Base-by-base conservation (phyloP, 495 filamentous ascomycete species). In the Aspergillus kassunensis region DNA sequence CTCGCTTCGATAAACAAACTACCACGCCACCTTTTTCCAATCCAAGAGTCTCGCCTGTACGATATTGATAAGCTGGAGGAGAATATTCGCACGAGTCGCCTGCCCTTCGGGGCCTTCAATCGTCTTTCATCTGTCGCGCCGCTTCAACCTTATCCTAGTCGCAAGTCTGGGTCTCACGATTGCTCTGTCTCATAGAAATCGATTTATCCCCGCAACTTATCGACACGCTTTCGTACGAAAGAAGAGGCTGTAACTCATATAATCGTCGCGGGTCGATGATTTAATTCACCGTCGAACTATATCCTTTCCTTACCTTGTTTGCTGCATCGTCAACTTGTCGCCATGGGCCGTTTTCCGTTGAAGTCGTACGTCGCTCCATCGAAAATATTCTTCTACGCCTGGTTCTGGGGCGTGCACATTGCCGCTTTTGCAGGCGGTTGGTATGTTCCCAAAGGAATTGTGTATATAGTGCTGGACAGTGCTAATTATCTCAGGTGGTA, bases 341-440 rank as follows among this genome's bases (percentile, higher is more conserved):
- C 53, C 46, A 60, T 33, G 20, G 60, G 59, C 51, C 36, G 30
- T 34, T 41, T 53, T 47, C 30, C 60, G 15, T 68, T 55, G 54
- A 75, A 78, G 61, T 78, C 80, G 60, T 80, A 90, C 64, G 71
- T 90, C 39, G 83, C 84, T 30, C 64, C 72, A 10, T 71, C 74
- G 24, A 91, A 89, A 67, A 57, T 95, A 20, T 29, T 89, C 34
- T 97, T 96, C 74, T 87, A 95, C 70, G 52, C 87, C 47, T 56
- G 95, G 44, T 98, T 96, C 69, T 95, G 91, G 83, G 84, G 80
- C 7, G 62, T 86, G 27, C 93, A 97, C 70, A 80, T 86, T 66
- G 85, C 75, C 16, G 64, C 96, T 20, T 97, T 99, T 61, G 84
- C 79, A 18, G 76, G 84, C 42, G 93, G 93, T 83, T 99, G 93